Base-by-base conservation (phyloP, 1,139 yeast species). In the Candida mesenterica region DNA sequence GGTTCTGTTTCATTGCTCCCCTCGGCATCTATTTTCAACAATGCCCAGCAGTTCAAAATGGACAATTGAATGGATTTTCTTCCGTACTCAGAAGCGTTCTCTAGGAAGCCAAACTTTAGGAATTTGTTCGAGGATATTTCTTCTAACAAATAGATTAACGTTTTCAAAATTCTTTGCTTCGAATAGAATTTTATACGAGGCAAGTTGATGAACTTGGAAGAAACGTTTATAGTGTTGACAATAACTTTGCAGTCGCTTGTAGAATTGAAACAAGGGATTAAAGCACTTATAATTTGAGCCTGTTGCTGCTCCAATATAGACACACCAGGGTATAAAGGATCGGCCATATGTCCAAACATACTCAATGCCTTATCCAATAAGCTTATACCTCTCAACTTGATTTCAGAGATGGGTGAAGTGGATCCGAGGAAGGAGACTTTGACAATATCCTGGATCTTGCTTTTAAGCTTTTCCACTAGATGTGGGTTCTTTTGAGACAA, bases 251-350 rank as follows among this genome's bases (percentile, higher is more conserved):
- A 77, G 17, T 84, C 82, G 37, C 89, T 82, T 18, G 82, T 89
- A 3, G 75, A 67, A 28, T 75, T 75, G 60, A 92, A 92, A n/a
- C 95, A 88, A 0, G 97, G 96, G 32, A 89, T 76, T 40, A 92
- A 69, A 0, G 97, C 95, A 43, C 96, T 82, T 9, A 88, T 83
- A 13, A 92, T 85, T 50, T 89, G 97, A 0, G 97, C 97, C 52
- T 92, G 97, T 50, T 86, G 95, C 57, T 89, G 97, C 48, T 87
- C 96, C 39, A 92, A 65, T 9, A 89, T 69, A 0, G 94, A 78
- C 8, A 76, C 76, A 2, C 81, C 80, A 0, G 86, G 82, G 48
- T 82, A 83, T 30, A 83, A 74, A 0, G 94, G 89, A 54, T 88
- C 96, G 9, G 70, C 76, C 39, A 81, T 62, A 23, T 65, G 65